phyloP scores from a whole-genome alignment of 495 filamentous ascomycete species.

The Hyaloscypha finlandica region DNA sequence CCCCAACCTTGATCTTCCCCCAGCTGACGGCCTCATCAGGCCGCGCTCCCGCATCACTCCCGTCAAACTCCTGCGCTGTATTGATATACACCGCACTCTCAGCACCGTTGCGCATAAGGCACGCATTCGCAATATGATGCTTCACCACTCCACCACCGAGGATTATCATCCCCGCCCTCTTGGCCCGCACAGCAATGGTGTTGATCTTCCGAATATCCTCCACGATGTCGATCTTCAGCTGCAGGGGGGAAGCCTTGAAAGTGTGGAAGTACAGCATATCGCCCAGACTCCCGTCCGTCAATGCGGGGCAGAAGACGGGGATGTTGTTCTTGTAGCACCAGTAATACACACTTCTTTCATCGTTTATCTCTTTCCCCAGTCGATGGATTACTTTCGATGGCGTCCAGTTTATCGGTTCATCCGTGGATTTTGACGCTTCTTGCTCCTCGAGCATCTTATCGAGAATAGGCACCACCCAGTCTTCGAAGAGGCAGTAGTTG shows the following conservation, averaged over 20 bases:
- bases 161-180: conserved; percentile 88
- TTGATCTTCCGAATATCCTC: conserved; percentile 89
- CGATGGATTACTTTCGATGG: conserved; percentile 84
- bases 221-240: conserved; percentile 83
- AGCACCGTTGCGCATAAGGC: conserved; percentile 93
- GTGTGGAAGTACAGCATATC: conserved; percentile 99
- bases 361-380: conserved; percentile 87
- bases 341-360: conserved; percentile 85
- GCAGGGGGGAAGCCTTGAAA: conserved; percentile 76
- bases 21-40: conserved; percentile 97
- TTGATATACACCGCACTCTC: conserved; percentile 97
- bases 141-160: conserved; percentile 92
- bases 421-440: conserved; percentile 63
- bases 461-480: conserved; percentile 93
- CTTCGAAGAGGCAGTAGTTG: conserved; percentile 96
- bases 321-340: conserved; percentile 95
- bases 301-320: conserved; percentile 92
- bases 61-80: conserved; percentile 95
- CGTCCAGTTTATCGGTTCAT: conserved; percentile 82
- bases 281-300: conserved; percentile 91
- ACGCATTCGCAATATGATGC: conserved; percentile 97
- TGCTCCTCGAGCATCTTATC: conserved; percentile 92
- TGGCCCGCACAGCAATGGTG: conserved; percentile 80
- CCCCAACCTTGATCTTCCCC: conserved; percentile 94
- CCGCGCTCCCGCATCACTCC: conserved; percentile 91